Evolutionary conservation across 257 asterid genomes (phyloP), one percentile per base, ranked within the genome.

Genomic region (Nicotiana noctiflora): DNA sequence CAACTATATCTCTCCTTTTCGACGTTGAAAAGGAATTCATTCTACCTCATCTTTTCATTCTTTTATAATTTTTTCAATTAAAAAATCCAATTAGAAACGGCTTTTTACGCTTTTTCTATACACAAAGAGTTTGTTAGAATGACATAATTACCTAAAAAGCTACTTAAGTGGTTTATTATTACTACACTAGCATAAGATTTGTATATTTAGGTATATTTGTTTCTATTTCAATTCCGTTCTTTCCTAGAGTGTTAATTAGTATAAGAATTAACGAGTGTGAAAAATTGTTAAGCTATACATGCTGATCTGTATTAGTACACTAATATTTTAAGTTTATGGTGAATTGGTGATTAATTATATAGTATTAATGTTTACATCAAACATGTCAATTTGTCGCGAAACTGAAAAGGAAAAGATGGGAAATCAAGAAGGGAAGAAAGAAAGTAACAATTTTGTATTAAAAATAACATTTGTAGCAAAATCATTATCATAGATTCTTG

Each of bases 1-100:
- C 88, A 86, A 81, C 81, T 79, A 80, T 81, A 63, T 86, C 83
- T 85, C 55, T 66, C 81, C 77, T 83, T 88, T 82, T 88, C 87
- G 75, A 80, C 84, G 83, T 76, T 81, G 86, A 82, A 88, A 88
- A 79, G 52, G 59, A 86, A 80, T 88, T 64, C 76, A 29, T 49
- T 79, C 82, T 52, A 63, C 81, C 85, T 64, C 88, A 81, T 17
- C 76, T 82, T 84, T 83, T 81, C 44, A 81, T 61, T 64, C 77
- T 76, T 80, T 85, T 61, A 18, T 13, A 53, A 53, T 13, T 5
- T 13, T 53, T 53, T 12, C 2, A 53, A 44, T 5, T 11, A 5
- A 32, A 84, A 77, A 53, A 32, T 82, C 79, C 81, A 86, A 81
- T 14, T 11, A 5, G 56, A 83, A 81, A 86, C 84, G 86, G 80